Evolutionary conservation across 208 protist species (phyloP).

Genomic region (Acanthamoeba healyi): DNA sequence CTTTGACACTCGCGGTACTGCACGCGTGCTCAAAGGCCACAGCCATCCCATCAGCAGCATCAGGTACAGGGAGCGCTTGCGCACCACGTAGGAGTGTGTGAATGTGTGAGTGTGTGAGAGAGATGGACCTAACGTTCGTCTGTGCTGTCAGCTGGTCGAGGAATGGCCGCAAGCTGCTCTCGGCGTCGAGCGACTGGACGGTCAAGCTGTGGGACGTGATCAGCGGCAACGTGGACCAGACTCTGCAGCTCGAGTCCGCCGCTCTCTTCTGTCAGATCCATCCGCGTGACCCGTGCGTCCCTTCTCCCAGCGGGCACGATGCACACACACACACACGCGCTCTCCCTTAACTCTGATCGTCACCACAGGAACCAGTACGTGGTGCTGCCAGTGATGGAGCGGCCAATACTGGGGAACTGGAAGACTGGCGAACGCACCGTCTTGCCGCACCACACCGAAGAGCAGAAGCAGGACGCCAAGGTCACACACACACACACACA

Average conservation of each 20-base stretch:
- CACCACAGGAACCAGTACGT: background rate
- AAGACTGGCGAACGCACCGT: slow-evolving; percentile 24
- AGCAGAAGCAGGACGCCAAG: slow-evolving; percentile 1
- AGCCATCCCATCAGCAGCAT: slow-evolving; percentile 75
- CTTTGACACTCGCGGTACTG: slow-evolving; percentile 85
- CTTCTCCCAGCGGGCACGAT: background rate
- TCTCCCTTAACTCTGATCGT: background rate
- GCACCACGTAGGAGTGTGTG: background rate
- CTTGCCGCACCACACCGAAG: slow-evolving; percentile 19
- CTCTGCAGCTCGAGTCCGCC: slow-evolving; percentile 58
- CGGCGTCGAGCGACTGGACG: slow-evolving; percentile 67
- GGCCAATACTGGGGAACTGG: slow-evolving; percentile 14
- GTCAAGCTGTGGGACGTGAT: slow-evolving; percentile 84
- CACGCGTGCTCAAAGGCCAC: slow-evolving; percentile 76
- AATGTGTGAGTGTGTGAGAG: background rate
- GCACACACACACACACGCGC: no score
- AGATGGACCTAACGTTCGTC: background rate
- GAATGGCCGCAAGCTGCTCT: slow-evolving; percentile 78
- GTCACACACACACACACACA: no score
- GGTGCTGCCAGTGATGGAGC: slow-evolving; percentile 20
- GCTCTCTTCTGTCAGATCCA: slow-evolving; percentile 78
- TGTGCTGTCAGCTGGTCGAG: slow-evolving; percentile 79
- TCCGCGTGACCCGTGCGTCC: slow-evolving; percentile 76
- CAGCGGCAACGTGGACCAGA: slow-evolving; percentile 27
- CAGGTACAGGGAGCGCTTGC: slow-evolving; percentile 36